These are phyloP conservation scores for Fusarium dlaminii DNA, from an alignment of 2,329 filamentous ascomycete genomes.

Conservation along the genomic window DNA sequence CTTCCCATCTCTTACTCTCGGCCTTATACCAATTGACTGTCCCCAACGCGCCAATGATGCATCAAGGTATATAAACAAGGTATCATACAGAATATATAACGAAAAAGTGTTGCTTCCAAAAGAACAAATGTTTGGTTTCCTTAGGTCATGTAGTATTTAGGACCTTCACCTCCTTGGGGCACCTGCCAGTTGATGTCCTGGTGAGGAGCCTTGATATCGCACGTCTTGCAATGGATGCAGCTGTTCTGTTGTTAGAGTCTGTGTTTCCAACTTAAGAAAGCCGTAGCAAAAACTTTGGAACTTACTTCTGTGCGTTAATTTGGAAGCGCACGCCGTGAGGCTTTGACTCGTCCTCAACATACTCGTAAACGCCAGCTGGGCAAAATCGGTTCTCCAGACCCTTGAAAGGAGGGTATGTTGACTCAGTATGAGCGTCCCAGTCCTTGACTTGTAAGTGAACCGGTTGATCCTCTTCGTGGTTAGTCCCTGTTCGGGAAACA, in stretches of 20 bases:
- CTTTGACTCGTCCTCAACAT: conserved; percentile 91
- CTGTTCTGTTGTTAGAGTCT: conserved; percentile 55
- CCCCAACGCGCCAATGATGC: conserved; percentile 35
- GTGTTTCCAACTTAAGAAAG: background rate
- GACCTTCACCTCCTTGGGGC: conserved; percentile 86
- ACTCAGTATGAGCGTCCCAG: conserved; percentile 88
- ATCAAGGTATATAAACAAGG: conserved; percentile 38
- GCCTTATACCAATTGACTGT: conserved; percentile 11
- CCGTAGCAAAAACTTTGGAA: conserved; percentile 48
- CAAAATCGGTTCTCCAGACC: conserved; percentile 97
- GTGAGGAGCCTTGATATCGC: conserved; percentile 95
- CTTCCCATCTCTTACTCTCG: conserved; percentile 13
- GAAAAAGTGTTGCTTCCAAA: conserved; percentile 1
- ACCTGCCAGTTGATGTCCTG: conserved; percentile 99
- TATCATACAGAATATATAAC: conserved; percentile 40
- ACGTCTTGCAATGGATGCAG: conserved; percentile 99
- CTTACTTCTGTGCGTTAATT: conserved; percentile 97
- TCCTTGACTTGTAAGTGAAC: conserved; percentile 95
- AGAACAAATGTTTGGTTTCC: background rate
- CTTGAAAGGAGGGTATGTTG: conserved; percentile 87
- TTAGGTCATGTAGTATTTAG: conserved; percentile 76
- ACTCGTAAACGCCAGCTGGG: conserved; percentile 97
- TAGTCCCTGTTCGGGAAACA: conserved; percentile 94
- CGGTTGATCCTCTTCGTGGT: conserved; percentile 98
- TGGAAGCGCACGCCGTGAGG: conserved; percentile 92